These are phyloP conservation scores for Balakata baccata DNA, from an alignment of 345 rosid genomes.

Conservation along the genomic window DNA sequence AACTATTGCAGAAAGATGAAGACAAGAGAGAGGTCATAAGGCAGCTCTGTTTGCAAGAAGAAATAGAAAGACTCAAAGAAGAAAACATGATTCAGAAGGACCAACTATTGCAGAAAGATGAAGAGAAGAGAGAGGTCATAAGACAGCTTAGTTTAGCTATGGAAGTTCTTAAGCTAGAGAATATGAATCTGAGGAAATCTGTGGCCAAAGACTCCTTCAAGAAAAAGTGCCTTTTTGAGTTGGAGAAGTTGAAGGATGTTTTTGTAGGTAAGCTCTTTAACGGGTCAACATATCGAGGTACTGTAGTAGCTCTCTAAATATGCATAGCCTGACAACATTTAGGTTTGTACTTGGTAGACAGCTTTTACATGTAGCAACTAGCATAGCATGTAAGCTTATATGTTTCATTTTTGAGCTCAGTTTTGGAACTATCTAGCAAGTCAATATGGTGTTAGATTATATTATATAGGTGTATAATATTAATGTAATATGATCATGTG, in stretches of 20 bases:
- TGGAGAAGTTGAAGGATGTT: conserved; percentile 36
- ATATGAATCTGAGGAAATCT: conserved; percentile 38
- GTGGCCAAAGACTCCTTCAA: conserved; percentile 24
- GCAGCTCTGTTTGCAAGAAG: conserved; percentile 24
- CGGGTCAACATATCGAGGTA: conserved; percentile 20
- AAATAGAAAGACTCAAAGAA: conserved; percentile 40
- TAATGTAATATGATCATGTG: background rate
- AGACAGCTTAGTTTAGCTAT: conserved; percentile 59
- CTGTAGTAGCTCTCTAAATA: conserved; percentile 26
- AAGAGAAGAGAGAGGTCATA: conserved; percentile 73
- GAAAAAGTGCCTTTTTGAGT: conserved; percentile 37
- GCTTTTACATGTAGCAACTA: background rate
- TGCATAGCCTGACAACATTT: background rate
- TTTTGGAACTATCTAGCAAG: background rate
- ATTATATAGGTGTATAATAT: background rate
- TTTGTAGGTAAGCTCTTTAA: conserved; percentile 41
- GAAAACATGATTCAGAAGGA: conserved; percentile 37
- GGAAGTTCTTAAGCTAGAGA: conserved; percentile 56
- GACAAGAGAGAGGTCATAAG: too few species aligned
- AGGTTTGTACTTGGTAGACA: conserved; percentile 2
- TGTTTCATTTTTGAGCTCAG: background rate
- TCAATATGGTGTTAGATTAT: background rate
- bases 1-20: too few species aligned
- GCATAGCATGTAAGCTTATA: background rate
- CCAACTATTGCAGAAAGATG: conserved; percentile 55